Percentiles rank a stretch among this genome's conserved stretches.
Evolutionary conservation across 768 basidiomycete genomes (phyloP).

Genomic region (Leucosporidium yakuticum): DNA sequence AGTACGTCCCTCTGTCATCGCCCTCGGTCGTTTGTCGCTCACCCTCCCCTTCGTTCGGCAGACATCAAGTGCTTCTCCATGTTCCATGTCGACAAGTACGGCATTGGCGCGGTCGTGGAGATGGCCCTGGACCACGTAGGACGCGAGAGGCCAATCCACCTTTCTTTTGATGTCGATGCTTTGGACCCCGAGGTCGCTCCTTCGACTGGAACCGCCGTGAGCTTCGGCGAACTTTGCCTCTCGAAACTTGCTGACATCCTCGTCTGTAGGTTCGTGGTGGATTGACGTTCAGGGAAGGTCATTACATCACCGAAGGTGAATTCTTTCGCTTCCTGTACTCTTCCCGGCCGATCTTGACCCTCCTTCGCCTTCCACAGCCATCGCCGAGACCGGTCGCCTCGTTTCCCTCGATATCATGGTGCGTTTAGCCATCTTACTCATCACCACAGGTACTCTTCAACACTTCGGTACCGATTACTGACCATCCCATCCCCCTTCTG

Average conservation of each 20-base stretch:
- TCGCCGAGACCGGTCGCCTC: slow-evolving; percentile 84
- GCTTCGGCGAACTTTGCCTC: slow-evolving; percentile 29
- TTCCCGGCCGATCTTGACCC: slow-evolving; percentile 69
- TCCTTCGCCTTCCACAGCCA: slow-evolving; percentile 53
- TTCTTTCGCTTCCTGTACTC: not conserved
- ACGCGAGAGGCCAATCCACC: slow-evolving; percentile 76
- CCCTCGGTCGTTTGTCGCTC: not conserved
- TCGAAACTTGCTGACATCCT: slow-evolving; percentile 24
- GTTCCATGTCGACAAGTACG: slow-evolving; percentile 67
- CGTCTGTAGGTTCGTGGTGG: slow-evolving; percentile 73
- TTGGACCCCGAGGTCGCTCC: slow-evolving; percentile 89
- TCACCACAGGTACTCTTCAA: too few relatives aligned
- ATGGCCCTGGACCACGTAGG: slow-evolving; percentile 90
- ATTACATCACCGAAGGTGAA: slow-evolving; percentile 83
- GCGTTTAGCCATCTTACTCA: slow-evolving; percentile 33
- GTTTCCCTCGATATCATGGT: slow-evolving; percentile 94
- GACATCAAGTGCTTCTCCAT: slow-evolving; percentile 83
- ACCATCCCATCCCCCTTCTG: slow-evolving; percentile 79
- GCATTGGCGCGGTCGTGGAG: slow-evolving; percentile 70
- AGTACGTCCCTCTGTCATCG: slow-evolving; percentile 24
- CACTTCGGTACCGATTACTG: slow-evolving; percentile 55
- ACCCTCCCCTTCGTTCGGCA: not conserved
- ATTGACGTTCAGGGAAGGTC: slow-evolving; percentile 94
- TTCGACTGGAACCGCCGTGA: slow-evolving; percentile 82
- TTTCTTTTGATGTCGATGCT: slow-evolving; percentile 79